phyloP scores from a whole-genome alignment of 2,329 filamentous ascomycete genomes.

The Apiospora pterosperma region DNA sequence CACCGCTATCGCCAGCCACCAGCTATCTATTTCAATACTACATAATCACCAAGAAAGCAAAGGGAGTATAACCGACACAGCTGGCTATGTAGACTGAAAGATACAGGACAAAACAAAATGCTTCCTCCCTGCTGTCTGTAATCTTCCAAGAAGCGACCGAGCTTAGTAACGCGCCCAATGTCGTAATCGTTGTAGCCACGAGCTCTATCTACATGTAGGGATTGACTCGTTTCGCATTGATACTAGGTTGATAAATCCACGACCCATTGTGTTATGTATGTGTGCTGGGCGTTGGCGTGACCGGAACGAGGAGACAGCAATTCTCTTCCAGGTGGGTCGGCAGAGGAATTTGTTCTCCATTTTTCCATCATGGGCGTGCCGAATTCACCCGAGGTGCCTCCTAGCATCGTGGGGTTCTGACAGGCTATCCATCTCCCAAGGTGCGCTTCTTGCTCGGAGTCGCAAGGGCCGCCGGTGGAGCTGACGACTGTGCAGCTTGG shows the following conservation, averaged over 20 bases:
- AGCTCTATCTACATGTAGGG: background rate
- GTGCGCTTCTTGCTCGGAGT: slow-evolving; percentile 3
- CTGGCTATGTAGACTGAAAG: too few species aligned
- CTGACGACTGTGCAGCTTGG: slow-evolving; percentile 2
- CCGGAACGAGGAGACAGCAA: background rate
- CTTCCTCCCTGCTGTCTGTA: too few species aligned
- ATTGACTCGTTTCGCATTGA: slow-evolving; percentile 5
- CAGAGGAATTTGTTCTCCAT: background rate
- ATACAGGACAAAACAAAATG: too few species aligned
- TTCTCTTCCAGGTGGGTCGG: background rate
- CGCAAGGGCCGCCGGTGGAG: slow-evolving; percentile 2
- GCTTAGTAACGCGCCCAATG: background rate
- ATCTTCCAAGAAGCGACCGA: too few species aligned
- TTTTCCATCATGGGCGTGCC: slow-evolving; percentile 3
- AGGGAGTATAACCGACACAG: too few species aligned
- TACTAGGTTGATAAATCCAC: too few species aligned
- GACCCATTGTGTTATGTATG: background rate
- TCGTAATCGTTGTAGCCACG: background rate
- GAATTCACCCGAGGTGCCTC: slow-evolving; percentile 5
- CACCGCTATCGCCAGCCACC: background rate
- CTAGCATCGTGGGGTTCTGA: slow-evolving; percentile 7
- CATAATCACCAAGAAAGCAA: too few species aligned
- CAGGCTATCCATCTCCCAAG: background rate
- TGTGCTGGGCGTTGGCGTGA: too few species aligned
- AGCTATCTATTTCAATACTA: background rate